These are phyloP conservation scores for Haplosporangium sp. DNA, from an alignment of 371 early-diverging fungal species.

Conservation along the genomic window DNA sequence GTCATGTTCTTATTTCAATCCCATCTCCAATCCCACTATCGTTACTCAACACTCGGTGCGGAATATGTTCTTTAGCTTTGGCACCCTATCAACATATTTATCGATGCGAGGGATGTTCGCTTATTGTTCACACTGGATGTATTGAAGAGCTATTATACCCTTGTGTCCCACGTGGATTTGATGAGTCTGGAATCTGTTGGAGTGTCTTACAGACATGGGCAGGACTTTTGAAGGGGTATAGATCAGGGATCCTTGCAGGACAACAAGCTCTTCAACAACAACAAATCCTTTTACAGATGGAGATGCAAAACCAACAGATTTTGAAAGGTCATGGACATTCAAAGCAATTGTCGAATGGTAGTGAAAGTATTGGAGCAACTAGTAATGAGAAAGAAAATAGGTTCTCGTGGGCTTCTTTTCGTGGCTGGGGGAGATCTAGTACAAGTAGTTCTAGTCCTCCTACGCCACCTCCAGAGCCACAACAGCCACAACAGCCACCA, in stretches of 20 bases:
- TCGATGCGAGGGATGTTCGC: constrained; percentile 64
- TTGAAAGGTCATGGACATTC: constrained; percentile 7
- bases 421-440: constrained; percentile 26
- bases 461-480: background rate
- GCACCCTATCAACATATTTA: constrained; percentile 27
- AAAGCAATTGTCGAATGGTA: constrained; percentile 38
- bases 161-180: constrained; percentile 74
- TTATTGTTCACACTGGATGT: constrained; percentile 70
- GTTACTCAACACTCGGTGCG: constrained; percentile 27
- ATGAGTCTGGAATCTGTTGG: constrained; percentile 76
- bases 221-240: constrained; percentile 79
- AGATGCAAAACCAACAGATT: constrained; percentile 13
- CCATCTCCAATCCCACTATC: constrained; percentile 17
- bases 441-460: background rate
- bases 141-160: constrained; percentile 67
- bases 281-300: constrained; percentile 13
- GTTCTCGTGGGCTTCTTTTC: constrained; percentile 46
- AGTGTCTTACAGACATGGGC: constrained; percentile 84
- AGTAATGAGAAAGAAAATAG: constrained; percentile 17
- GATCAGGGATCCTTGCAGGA: constrained; percentile 66
- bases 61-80: constrained; percentile 35
- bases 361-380: constrained; percentile 24
- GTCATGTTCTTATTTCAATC: constrained; percentile 32
- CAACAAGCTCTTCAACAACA: constrained; percentile 45
- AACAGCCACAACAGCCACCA: background rate